These are phyloP conservation scores for Rugonectria rugulosa DNA, from an alignment of 2,329 filamentous ascomycete species.

Conservation along the genomic window DNA sequence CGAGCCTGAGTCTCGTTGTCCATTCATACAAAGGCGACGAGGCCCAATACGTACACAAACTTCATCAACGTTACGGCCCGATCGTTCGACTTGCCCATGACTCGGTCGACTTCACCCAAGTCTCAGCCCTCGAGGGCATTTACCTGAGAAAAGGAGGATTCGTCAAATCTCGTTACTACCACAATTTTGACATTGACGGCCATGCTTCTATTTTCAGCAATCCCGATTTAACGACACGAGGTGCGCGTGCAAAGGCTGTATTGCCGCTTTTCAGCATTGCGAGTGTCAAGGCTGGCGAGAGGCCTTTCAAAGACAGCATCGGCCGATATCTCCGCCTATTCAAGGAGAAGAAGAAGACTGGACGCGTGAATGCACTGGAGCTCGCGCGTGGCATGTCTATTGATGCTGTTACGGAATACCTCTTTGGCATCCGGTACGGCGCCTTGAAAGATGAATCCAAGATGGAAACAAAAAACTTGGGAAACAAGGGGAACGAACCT, in stretches of 20 bases:
- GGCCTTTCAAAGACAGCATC: too few species aligned
- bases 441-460: slow-evolving; percentile 8
- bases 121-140: slow-evolving; percentile 55
- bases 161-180: slow-evolving; percentile 57
- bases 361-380: slow-evolving; percentile 53
- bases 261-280: slow-evolving; percentile 56
- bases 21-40: slow-evolving; percentile 23
- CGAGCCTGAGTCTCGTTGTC: slow-evolving; percentile 15
- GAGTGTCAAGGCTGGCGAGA: slow-evolving; percentile 51
- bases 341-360: slow-evolving; percentile 37
- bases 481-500: too few species aligned
- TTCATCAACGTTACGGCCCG: slow-evolving; percentile 45
- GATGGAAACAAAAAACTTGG: too few species aligned
- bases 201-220: slow-evolving; percentile 62
- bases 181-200: slow-evolving; percentile 65
- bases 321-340: slow-evolving; percentile 40
- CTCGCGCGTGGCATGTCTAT: slow-evolving; percentile 57
- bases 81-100: slow-evolving; percentile 48
- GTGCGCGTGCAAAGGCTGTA: slow-evolving; percentile 57
- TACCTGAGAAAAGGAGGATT: slow-evolving; percentile 62
- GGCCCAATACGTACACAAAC: slow-evolving; percentile 12
- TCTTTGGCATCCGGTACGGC: slow-evolving; percentile 58
- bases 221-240: slow-evolving; percentile 49
- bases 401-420: slow-evolving; percentile 61
- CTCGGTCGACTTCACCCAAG: slow-evolving; percentile 52